A percentile compares a stretch with the other conserved stretches of the same genome.
These are phyloP conservation scores for Neurospora sp. DNA, from an alignment of 495 filamentous ascomycete genomes.

Conservation along the genomic window DNA sequence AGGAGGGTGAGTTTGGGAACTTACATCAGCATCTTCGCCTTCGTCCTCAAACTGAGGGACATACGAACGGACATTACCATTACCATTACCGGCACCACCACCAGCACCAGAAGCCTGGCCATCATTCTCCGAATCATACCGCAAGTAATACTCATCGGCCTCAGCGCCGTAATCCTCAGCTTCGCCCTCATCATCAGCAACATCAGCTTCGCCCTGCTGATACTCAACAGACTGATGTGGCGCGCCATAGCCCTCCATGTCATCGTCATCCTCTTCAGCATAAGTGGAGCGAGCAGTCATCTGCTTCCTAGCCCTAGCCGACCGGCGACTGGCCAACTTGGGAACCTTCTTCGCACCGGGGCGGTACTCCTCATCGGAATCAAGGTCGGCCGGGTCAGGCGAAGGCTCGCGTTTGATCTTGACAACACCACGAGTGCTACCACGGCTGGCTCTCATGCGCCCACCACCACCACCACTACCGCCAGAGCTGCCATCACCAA, in stretches of 20 bases:
- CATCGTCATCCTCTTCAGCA: conserved; percentile 1
- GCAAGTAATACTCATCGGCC: neutral
- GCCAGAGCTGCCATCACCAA: neutral
- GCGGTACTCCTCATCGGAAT: conserved; percentile 4
- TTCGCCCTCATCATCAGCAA: conserved; percentile 1
- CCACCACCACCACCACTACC: neutral
- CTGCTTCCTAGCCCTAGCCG: neutral
- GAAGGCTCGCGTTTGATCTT: neutral
- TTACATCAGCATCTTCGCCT: neutral
- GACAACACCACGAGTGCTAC: neutral
- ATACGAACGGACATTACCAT: neutral
- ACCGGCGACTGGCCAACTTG: neutral
- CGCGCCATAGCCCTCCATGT: neutral
- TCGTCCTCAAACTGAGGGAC: neutral
- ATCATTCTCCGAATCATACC: neutral
- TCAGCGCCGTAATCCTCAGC: neutral
- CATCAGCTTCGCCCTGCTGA: neutral
- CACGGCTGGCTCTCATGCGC: neutral
- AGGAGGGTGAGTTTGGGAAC: neutral
- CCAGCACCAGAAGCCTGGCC: neutral
- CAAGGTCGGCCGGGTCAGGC: conserved; percentile 1
- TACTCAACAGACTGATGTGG: neutral
- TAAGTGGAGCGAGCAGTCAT: neutral
- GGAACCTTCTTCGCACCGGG: neutral
- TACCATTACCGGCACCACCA: neutral